Base-by-base conservation (phyloP, 352 stramenopile species). In the Phytophthora pistaciae region DNA sequence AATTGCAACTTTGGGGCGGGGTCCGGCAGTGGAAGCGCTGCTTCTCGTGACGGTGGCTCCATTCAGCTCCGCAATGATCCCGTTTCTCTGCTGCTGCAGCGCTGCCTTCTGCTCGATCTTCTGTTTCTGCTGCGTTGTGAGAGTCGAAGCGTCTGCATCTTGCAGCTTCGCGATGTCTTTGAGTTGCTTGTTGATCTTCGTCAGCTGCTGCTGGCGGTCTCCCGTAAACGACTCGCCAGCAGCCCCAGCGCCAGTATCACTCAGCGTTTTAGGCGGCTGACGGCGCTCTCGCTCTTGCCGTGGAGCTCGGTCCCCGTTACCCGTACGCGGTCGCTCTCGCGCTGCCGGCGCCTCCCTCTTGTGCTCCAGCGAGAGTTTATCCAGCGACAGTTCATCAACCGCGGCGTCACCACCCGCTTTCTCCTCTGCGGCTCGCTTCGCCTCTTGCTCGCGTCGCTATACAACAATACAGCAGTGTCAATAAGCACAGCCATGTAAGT, bases 141-240 rank as follows among this genome's bases (percentile, higher is more conserved):
- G 70, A 31, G 68, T n/a, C n/a, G 55, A 20, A 27, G 62, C 36
- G 0, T 64, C 52, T 5, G 42, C 50, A 25, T 60, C 53, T 42
- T 77, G 57, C 40, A 77, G 53, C 62, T 76, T 79, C 14, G 69
- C 57, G 18, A 78, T 75, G 38, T 79, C 75, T 36, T 81, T 80
- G 56, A 81, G 73, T 54, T 77, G 64, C 46, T 82, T 84, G 56
- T 91, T 92, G 56, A 92, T 62, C 29, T 78, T 79, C 25, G 81
- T 83, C 44, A 92, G 67, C 21, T 91, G 73, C 13, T 75, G 56
- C 11, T 72, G 62, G 5, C 64, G 48, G 13, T 70, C 54, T 27
- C 54, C 56, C 36, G 33, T 42, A 56, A 44, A 18, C 55, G 36
- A 36, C 23, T 64, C 56, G 25, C 4, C 20, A 29, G 58, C 40